A percentile compares a stretch with the other conserved stretches of the same genome.
Evolutionary conservation across 805 yeast species (phyloP).

Genomic region (Schwanniomyces pseudopolymorphus): DNA sequence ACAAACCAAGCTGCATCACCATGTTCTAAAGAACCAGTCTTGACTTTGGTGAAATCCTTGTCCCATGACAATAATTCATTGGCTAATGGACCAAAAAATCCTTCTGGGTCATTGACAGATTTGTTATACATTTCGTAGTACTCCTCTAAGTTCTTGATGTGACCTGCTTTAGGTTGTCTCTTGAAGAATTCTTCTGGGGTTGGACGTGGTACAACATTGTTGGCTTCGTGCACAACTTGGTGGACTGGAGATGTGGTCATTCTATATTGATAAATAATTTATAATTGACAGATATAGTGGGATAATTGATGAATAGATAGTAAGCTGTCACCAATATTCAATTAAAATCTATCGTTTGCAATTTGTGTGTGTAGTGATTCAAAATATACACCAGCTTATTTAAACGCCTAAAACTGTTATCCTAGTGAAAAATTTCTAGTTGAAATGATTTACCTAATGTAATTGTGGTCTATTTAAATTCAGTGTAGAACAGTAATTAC

Average conservation of each 20-base stretch:
- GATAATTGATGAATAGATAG: not conserved
- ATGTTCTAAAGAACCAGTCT: slow-evolving; percentile 61
- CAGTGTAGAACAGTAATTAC: not conserved
- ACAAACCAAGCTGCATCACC: slow-evolving; percentile 68
- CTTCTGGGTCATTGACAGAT: slow-evolving; percentile 77
- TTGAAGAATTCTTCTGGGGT: slow-evolving; percentile 56
- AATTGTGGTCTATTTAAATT: not conserved
- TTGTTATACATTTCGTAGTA: slow-evolving; percentile 68
- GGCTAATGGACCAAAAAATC: slow-evolving; percentile 79
- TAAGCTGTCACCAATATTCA: not conserved
- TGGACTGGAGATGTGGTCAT: slow-evolving; percentile 34
- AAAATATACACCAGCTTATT: not conserved
- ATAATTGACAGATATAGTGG: not conserved
- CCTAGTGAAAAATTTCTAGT: not conserved
- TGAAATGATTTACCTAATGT: not conserved
- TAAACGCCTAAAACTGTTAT: not conserved
- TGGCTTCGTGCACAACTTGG: slow-evolving; percentile 61
- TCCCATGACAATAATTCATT: slow-evolving; percentile 76
- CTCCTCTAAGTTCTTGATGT: slow-evolving; percentile 60
- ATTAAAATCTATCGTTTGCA: not conserved
- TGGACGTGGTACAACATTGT: slow-evolving; percentile 45
- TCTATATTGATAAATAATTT: not conserved
- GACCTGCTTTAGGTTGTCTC: slow-evolving; percentile 62
- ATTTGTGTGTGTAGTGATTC: not conserved
- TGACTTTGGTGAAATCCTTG: slow-evolving; percentile 66